phyloP scores from a whole-genome alignment of 1,284 basidiomycete species.

The Tylopilus orsonianus region DNA sequence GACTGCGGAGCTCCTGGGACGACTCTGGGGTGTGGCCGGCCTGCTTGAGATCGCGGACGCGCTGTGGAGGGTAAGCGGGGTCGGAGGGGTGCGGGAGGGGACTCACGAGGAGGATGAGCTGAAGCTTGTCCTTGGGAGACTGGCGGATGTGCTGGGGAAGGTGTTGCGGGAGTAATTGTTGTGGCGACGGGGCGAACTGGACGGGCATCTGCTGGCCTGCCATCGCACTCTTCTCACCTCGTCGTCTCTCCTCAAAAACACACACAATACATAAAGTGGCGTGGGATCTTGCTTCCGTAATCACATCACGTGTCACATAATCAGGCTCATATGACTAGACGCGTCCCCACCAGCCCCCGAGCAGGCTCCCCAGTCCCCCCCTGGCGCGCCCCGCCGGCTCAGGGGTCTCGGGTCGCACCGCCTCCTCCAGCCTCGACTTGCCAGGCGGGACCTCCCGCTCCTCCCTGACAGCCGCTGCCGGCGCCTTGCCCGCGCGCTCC shows the following conservation, averaged over 20 bases:
- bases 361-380: constrained; percentile 43
- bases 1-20: constrained; percentile 29
- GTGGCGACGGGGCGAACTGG: constrained; percentile 29
- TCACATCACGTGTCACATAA: constrained; percentile 10
- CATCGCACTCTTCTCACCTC: constrained; percentile 18
- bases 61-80: constrained; percentile 13
- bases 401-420: constrained; percentile 39
- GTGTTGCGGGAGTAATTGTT: constrained; percentile 15
- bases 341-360: constrained; percentile 56
- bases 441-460: constrained; percentile 28
- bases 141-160: constrained; percentile 13
- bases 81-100: background rate
- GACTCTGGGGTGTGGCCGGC: constrained; percentile 33
- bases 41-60: constrained; percentile 34
- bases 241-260: constrained; percentile 23
- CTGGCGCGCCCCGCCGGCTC: constrained; percentile 34
- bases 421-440: constrained; percentile 29
- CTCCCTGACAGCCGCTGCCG: constrained; percentile 16
- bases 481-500: constrained; percentile 65
- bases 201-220: constrained; percentile 30
- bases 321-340: constrained; percentile 3
- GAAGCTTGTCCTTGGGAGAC: constrained; percentile 27
- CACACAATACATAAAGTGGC: constrained; percentile 19
- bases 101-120: constrained; percentile 26
- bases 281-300: constrained; percentile 13